Evolutionary conservation across 331 rosid genomes (phyloP), one percentile per base, ranked within the genome.

Genomic region (Telfairia occidentalis): DNA sequence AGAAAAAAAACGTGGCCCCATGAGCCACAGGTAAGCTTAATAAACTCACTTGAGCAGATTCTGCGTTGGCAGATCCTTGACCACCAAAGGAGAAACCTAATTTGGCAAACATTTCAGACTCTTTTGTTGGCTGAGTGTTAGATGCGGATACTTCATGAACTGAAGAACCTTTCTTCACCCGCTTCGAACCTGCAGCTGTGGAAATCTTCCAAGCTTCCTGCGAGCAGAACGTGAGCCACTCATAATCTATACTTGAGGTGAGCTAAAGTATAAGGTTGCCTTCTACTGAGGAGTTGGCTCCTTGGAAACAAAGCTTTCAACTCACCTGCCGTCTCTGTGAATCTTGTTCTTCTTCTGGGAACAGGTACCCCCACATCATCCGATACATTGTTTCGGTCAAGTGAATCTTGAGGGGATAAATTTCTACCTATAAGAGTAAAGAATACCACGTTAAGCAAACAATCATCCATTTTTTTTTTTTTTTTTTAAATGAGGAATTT

Each of bases 121-220:
- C 97, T 82, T 87, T 94, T 52, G 91, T n/a, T n/a, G n/a, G 69
- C 74, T 87, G 86, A 83, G 84, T 81, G 84, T 75, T 86, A 78
- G 93, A 87, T 75, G 86, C 76, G 78, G 89, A 80, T 74, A 84
- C 88, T 71, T 95, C 99, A 12, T 78, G 87, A 71, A 75, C 9
- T 75, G 85, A 79, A 45, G 92, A 81, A 66, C 84, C 84, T 84
- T 92, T 95, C 91, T 85, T 95, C 59, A 85, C 96, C 55, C 99
- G 97, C 84, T 84, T 95, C 71, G 93, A 84, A 76, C 97, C 99
- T 70, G 97, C 92, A 73, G 97, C 90, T 46, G 97, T 95, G 77
- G 99, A 92, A 83, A 92, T 92, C 86, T 92, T 92, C 99, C 99
- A 95, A 83, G 89, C 96, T 79, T 95, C 99, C 99, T 95, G 92